Percentiles rank a stretch among this genome's conserved stretches.
Conservation (phyloP, 768 basidiomycete species). For the Trametes sanguinea region DNA sequence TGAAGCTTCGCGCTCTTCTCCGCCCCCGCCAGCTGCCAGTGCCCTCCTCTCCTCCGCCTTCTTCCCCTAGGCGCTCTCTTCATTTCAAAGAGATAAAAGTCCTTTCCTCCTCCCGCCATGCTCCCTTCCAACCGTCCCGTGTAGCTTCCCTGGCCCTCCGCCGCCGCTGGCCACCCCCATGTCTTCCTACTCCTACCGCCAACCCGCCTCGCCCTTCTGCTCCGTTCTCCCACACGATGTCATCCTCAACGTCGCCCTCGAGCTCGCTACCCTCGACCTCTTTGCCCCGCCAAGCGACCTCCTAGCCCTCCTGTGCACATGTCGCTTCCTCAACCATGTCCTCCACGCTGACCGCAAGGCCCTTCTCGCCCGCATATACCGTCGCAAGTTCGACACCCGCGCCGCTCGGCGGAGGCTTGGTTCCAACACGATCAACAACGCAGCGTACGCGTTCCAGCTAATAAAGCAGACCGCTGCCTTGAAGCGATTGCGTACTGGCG, state of each 20-base stretch:
- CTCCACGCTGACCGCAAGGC: constrained; percentile 38
- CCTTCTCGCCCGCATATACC: constrained; percentile 58
- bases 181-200: constrained; percentile 13
- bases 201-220: constrained; percentile 28
- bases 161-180: constrained; percentile 9
- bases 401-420: constrained; percentile 56
- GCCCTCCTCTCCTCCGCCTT: not conserved
- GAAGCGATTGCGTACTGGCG: constrained; percentile 32
- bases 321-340: constrained; percentile 38
- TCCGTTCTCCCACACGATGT: constrained; percentile 43
- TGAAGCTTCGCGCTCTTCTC: constrained; percentile 15
- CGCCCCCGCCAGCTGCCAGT: constrained; percentile 7
- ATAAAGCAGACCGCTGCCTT: constrained; percentile 39
- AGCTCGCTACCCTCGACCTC: constrained; percentile 42
- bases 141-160: constrained; percentile 1
- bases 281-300: constrained; percentile 51
- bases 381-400: constrained; percentile 54
- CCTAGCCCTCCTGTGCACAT: constrained; percentile 51
- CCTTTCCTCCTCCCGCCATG: constrained; percentile 8
- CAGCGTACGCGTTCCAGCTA: constrained; percentile 42
- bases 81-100: constrained; percentile 12
- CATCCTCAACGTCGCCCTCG: constrained; percentile 53
- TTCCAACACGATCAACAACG: constrained; percentile 39
- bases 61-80: constrained; percentile 3
- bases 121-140: constrained; percentile 13